Conservation (phyloP, 106 monocot species). For the Iris macrosiphon region DNA sequence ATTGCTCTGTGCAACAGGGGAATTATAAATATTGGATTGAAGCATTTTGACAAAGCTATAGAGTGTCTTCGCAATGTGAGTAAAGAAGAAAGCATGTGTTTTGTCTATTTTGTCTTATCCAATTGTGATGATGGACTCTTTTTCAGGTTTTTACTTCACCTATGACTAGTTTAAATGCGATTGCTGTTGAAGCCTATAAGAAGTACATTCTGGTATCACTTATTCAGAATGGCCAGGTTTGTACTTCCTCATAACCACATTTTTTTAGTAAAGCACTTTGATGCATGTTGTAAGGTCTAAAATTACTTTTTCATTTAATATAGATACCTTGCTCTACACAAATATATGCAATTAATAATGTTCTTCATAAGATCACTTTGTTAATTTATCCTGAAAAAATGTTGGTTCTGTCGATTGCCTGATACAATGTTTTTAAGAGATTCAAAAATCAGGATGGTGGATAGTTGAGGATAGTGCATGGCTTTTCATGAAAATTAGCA, state of each 20-base stretch:
- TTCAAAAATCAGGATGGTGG: no score
- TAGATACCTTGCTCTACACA: no score
- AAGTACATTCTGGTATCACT: conserved; percentile 91
- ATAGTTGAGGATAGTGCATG: no score
- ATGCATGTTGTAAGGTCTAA: neutral
- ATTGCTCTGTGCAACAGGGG: conserved; percentile 73
- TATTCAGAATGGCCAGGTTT: conserved; percentile 86
- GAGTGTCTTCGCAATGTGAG: conserved; percentile 85
- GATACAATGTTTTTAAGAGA: no score
- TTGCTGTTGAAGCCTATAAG: conserved; percentile 98
- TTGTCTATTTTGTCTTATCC: conserved; percentile 6
- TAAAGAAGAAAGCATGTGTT: conserved; percentile 1
- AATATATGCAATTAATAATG: no score
- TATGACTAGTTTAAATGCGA: conserved; percentile 81
- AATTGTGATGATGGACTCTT: conserved; percentile 1
- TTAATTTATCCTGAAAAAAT: no score
- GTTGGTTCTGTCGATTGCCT: no score
- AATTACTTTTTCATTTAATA: no score
- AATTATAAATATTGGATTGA: conserved; percentile 90
- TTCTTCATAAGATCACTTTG: no score
- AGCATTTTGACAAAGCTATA: conserved; percentile 64
- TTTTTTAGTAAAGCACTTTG: neutral
- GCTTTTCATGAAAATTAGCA: no score
- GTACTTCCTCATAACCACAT: conserved; percentile 2
- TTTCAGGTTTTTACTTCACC: conserved; percentile 95